Conservation (phyloP, 352 stramenopile genomes). For the Phytophthora quininea region DNA sequence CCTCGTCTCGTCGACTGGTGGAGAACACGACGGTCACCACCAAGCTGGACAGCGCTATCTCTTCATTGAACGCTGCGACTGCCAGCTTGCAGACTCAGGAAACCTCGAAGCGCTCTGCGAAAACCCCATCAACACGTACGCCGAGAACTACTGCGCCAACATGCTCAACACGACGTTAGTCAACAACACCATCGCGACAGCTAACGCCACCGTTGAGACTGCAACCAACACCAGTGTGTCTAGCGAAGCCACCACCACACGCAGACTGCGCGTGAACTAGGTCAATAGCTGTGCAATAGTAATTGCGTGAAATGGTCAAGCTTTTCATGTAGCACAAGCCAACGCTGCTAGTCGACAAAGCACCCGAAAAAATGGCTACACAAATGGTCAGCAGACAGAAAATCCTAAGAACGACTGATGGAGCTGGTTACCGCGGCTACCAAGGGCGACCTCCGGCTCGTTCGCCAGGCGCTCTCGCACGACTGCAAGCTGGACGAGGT, state of each 20-base stretch:
- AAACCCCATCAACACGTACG: constrained; percentile 36
- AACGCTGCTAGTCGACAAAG: no score
- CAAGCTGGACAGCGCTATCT: constrained; percentile 36
- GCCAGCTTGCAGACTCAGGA: constrained; percentile 40
- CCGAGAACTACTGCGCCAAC: constrained; percentile 37
- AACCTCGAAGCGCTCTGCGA: constrained; percentile 42
- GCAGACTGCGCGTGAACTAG: constrained; percentile 18
- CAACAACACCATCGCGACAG: constrained; percentile 22
- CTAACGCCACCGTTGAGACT: constrained; percentile 32
- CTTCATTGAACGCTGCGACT: constrained; percentile 39
- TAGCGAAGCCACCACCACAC: constrained; percentile 17
- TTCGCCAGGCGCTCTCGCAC: background rate
- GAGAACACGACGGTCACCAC: constrained; percentile 24
- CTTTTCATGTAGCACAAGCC: no score
- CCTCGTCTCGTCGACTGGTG: constrained; percentile 21
- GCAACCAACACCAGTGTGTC: constrained; percentile 24
- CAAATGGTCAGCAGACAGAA: no score
- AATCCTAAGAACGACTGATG: background rate
- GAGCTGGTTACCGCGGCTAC: background rate
- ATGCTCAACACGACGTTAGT: constrained; percentile 35
- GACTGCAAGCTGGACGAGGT: constrained; percentile 3
- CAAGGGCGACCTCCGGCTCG: background rate
- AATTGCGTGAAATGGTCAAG: background rate
- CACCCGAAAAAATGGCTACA: no score
- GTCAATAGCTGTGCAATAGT: background rate